Base-by-base conservation (phyloP, 83 land plant species). In the Picea mariana region DNA sequence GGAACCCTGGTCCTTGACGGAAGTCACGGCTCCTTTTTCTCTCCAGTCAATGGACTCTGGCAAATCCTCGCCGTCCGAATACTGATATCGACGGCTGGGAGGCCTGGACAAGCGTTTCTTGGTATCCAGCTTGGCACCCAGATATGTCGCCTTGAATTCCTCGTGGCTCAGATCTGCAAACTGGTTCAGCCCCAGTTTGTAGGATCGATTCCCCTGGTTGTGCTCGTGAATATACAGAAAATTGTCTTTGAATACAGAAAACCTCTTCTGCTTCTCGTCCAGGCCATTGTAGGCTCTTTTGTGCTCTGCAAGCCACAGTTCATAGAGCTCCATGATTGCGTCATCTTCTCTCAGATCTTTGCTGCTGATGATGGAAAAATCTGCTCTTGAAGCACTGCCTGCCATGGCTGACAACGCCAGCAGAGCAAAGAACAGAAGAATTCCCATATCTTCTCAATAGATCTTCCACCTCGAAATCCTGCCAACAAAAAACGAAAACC, bases 161-260 rank as follows among this genome's bases (percentile, higher is more conserved):
- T 26, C 2, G 4, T 47, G 24, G 26, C 58, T 76, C 7, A 76
- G 62, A 44, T 76, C 79, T 52, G 79, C 60, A 47, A 76, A 76
- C 60, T 49, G 13, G 58, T 76, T 76, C 26, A 76, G 78, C 24
- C 34, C 79, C 9, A 76, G 79, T 11, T 4, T 31, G 38, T 13
- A 71, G n/a, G 75, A 71, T 0, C 4, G 34, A 9, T 71, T 71
- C 18, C 40, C 40, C 1, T 17, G 20, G 79, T 89, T 89, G 79
- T 89, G 88, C 61, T 68, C 66, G 73, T 89, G 88, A 44, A 91
- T 80, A 79, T 67, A 91, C 65, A 18, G 65, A 12, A 91, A 75
- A 81, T 91, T 91, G 34, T 95, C 98, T 82, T 90, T 92, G 78
- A 95, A 94, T 42, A 94, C 82, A 86, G 84, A 80, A 62, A 91